phyloP scores from a whole-genome alignment of 1,284 basidiomycete genomes.

The Pseudozyma sp. region DNA sequence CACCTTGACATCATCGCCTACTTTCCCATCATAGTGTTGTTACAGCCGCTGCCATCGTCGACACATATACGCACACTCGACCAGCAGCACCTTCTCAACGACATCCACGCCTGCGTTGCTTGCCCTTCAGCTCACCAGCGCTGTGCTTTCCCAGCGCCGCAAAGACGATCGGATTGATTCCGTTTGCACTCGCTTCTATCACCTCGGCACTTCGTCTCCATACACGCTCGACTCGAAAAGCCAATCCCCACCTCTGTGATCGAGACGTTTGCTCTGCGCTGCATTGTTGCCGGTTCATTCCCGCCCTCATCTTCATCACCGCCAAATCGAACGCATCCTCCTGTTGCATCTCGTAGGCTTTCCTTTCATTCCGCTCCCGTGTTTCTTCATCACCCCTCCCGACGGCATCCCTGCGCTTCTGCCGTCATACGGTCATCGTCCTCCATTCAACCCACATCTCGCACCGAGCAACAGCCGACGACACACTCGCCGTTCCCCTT shows the following conservation, averaged over 20 bases:
- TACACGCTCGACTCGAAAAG: slow-evolving; percentile 9
- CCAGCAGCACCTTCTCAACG: too few relatives aligned
- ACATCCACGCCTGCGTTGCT: too few relatives aligned
- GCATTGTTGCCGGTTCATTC: not conserved
- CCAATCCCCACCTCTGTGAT: not conserved
- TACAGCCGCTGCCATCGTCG: too few relatives aligned
- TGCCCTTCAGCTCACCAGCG: too few relatives aligned
- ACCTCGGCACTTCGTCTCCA: not conserved
- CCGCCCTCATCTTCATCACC: slow-evolving; percentile 1
- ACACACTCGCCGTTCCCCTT: not conserved
- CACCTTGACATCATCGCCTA: too few relatives aligned
- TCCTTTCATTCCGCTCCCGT: not conserved
- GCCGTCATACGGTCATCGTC: not conserved
- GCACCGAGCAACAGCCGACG: not conserved
- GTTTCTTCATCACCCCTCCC: not conserved
- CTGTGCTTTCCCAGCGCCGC: not conserved
- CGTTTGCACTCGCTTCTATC: not conserved
- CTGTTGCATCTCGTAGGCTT: slow-evolving; percentile 2
- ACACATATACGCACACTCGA: too few relatives aligned
- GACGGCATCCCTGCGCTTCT: not conserved
- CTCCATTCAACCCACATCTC: not conserved
- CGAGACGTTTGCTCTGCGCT: not conserved
- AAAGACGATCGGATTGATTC: not conserved
- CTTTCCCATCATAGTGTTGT: too few relatives aligned
- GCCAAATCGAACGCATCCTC: not conserved